Conservation (phyloP, 2,329 filamentous ascomycete species). For the Xylaria sp. region DNA sequence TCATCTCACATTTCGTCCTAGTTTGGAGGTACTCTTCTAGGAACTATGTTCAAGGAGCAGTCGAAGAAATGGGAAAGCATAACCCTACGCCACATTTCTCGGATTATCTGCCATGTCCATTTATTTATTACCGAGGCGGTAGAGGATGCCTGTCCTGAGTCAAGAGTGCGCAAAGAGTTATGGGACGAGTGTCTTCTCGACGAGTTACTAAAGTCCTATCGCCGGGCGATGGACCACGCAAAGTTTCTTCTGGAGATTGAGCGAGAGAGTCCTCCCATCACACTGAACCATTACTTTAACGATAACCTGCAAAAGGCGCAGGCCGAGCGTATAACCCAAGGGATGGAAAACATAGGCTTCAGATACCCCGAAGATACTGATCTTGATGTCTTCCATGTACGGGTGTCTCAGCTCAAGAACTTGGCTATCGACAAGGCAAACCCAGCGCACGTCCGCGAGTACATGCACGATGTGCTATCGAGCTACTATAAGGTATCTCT, state of each 20-base stretch:
- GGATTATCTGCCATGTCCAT: slow-evolving; percentile 51
- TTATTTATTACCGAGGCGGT: slow-evolving; percentile 51
- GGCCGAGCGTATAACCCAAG: slow-evolving; percentile 28
- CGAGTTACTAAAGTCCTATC: slow-evolving; percentile 49
- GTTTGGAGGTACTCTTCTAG: slow-evolving; percentile 40
- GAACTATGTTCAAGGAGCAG: slow-evolving; percentile 54
- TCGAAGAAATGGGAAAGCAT: slow-evolving; percentile 54
- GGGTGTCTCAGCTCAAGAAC: slow-evolving; percentile 29
- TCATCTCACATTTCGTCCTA: slow-evolving; percentile 21
- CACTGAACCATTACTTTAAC: slow-evolving; percentile 58
- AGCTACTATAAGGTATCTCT: slow-evolving; percentile 67
- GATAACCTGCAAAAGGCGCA: slow-evolving; percentile 39
- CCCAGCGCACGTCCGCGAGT: slow-evolving; percentile 48
- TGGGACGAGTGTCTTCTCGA: slow-evolving; percentile 48
- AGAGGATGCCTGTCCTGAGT: slow-evolving; percentile 48
- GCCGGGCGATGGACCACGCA: slow-evolving; percentile 50
- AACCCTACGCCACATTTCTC: slow-evolving; percentile 50
- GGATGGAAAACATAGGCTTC: slow-evolving; percentile 24
- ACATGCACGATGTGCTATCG: slow-evolving; percentile 61
- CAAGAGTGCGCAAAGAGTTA: slow-evolving; percentile 47
- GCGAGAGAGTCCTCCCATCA: slow-evolving; percentile 49
- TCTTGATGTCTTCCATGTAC: too few species aligned
- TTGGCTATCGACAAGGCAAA: slow-evolving; percentile 37
- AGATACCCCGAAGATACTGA: neutral
- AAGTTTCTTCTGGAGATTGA: slow-evolving; percentile 57